Percentiles rank a stretch among this genome's conserved stretches.
Evolutionary conservation across 768 basidiomycete genomes (phyloP).

Genomic region (Pleurotus cornucopiae): DNA sequence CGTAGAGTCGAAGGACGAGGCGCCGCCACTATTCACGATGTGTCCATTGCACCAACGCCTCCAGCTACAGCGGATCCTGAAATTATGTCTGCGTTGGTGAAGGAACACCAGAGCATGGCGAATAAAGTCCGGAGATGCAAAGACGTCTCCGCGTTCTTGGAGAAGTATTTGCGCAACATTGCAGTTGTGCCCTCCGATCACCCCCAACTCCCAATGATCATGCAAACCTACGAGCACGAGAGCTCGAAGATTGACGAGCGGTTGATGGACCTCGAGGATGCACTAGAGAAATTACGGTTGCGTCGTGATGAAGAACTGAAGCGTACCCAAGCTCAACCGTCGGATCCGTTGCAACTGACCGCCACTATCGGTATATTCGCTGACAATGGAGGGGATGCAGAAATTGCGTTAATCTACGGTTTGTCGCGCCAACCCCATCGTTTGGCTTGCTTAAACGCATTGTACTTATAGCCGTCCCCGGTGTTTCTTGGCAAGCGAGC

Average conservation of each 20-base stretch:
- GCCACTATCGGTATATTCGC: constrained; percentile 33
- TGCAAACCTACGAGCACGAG: constrained; percentile 28
- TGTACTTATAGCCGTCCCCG: constrained; percentile 25
- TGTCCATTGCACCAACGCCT: constrained; percentile 22
- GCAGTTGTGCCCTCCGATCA: constrained; percentile 26
- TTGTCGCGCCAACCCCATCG: neutral
- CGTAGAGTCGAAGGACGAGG: constrained; percentile 41
- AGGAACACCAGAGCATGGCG: constrained; percentile 21
- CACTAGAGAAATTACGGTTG: constrained; percentile 19
- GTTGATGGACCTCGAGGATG: constrained; percentile 22
- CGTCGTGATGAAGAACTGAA: constrained; percentile 21
- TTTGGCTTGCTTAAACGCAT: neutral
- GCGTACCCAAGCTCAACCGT: constrained; percentile 8
- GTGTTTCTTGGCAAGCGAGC: constrained; percentile 32
- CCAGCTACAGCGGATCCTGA: constrained; percentile 17
- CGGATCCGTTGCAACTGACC: constrained; percentile 18
- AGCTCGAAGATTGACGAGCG: constrained; percentile 29
- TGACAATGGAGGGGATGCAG: constrained; percentile 28
- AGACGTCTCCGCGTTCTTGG: constrained; percentile 23
- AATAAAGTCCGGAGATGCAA: constrained; percentile 21
- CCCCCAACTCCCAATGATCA: constrained; percentile 21
- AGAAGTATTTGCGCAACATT: constrained; percentile 31
- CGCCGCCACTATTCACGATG: constrained; percentile 43
- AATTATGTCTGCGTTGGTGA: constrained; percentile 18
- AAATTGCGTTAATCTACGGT: constrained; percentile 38